Conservation (phyloP, 768 basidiomycete genomes). For the Daedaleopsis sinensis region DNA sequence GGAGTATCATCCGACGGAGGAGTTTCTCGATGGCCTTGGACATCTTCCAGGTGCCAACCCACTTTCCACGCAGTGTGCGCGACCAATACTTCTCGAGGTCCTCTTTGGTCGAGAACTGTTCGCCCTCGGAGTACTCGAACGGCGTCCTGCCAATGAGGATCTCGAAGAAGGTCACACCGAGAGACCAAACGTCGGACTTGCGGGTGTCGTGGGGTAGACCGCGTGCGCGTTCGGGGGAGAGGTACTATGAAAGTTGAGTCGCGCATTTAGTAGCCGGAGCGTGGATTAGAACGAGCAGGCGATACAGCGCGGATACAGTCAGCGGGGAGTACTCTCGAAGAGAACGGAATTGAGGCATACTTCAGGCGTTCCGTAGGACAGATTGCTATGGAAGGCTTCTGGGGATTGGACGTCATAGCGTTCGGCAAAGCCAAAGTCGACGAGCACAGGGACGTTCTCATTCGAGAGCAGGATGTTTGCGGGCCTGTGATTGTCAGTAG, state of each 20-base stretch:
- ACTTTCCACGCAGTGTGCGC: constrained; percentile 80
- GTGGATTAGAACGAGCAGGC: not conserved
- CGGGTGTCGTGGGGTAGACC: constrained; percentile 92
- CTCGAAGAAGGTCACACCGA: constrained; percentile 92
- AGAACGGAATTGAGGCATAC: constrained; percentile 38
- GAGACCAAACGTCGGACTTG: constrained; percentile 87
- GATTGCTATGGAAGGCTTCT: constrained; percentile 78
- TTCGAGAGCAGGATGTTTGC: constrained; percentile 89
- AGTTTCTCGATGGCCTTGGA: constrained; percentile 65
- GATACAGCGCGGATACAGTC: constrained; percentile 12
- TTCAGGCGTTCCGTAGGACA: constrained; percentile 92
- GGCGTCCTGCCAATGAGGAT: constrained; percentile 91
- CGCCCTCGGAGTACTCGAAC: constrained; percentile 81
- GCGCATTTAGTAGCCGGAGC: constrained; percentile 1
- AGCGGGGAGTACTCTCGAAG: no score
- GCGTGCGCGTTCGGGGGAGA: constrained; percentile 89
- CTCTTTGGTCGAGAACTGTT: constrained; percentile 76
- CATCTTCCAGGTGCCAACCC: constrained; percentile 84
- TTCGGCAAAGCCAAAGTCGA: constrained; percentile 97
- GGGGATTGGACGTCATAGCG: constrained; percentile 67
- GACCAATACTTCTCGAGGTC: constrained; percentile 87
- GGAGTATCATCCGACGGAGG: constrained; percentile 75
- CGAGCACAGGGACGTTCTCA: constrained; percentile 81
- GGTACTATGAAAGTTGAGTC: constrained; percentile 57
- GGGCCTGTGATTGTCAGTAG: constrained; percentile 51